Evolutionary conservation across 2,329 filamentous ascomycete species (phyloP), one percentile per base, ranked within the genome.

Genomic region (Aureobasidium sp.): DNA sequence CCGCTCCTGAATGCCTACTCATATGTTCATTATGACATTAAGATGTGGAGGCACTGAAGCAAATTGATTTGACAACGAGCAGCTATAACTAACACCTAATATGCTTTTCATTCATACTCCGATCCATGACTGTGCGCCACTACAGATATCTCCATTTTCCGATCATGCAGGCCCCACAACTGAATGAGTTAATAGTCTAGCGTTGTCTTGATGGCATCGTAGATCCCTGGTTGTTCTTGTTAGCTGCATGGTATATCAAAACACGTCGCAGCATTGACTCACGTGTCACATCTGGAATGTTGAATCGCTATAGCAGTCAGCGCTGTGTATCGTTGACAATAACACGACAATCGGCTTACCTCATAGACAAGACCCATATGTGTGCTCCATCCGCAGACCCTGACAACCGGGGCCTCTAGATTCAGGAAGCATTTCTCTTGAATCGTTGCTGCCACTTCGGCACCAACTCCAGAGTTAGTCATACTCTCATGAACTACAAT

Each of bases 401-500:
- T 83, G 66, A 86, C 84, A 8, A 97, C 89, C 0, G 92, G 92
- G 5, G 92, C 91, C 70, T 96, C 91, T 32, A 97, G 76, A 3
- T 87, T 81, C 65, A 94, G 72, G 71, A 97, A 97, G 0, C 91
- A 93, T 61, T 88, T 85, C 67, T 94, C 90, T 72, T 96, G 91
- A 57, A 97, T 89, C 1, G 89, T 89, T 0, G 91, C 90, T 1
- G 92, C 90, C 0, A 97, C 87, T 71, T 96, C 91, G 5, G 92
- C 91, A 2, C 92, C 92, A 16, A 96, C 84, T 14, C 92, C 92
- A 7, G 89, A 89, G 68, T 96, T 96, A 65, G 92, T 82, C 88
- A 94, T 95, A 62, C 90, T 87, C 76, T 97, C 92, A 71, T 97
- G 92, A 7, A 97, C 92, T 1, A 97, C 87, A 60, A 97, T 82